Evolutionary conservation across 1,139 yeast genomes (phyloP).

Genomic region (Diutina neorugosa): DNA sequence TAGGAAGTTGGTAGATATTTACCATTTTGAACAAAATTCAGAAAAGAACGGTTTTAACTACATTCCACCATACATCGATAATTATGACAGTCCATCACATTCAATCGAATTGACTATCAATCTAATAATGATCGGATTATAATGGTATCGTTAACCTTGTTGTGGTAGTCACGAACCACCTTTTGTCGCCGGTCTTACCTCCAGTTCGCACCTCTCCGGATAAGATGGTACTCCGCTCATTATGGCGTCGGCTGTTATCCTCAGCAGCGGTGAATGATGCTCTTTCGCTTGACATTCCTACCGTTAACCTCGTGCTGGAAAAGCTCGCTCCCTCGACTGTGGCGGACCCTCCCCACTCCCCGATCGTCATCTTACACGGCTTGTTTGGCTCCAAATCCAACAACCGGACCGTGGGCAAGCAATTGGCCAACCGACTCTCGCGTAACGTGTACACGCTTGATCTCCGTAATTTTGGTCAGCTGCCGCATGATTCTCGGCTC

Average conservation of each 20-base stretch:
- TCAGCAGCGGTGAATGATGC: background rate
- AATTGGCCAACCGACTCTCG: conserved; percentile 26
- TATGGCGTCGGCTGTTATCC: background rate
- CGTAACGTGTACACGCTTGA: conserved; percentile 61
- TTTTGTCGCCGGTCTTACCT: background rate
- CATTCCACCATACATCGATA: too few species aligned
- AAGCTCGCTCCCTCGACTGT: conserved; percentile 7
- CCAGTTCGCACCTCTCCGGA: background rate
- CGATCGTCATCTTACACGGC: conserved; percentile 77
- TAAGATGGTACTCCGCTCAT: background rate
- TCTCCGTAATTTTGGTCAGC: conserved; percentile 83
- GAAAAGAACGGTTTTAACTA: too few species aligned
- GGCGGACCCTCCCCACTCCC: conserved; percentile 16
- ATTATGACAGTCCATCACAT: too few species aligned
- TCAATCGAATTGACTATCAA: too few species aligned
- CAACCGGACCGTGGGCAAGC: conserved; percentile 61
- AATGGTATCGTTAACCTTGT: too few species aligned
- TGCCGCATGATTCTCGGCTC: conserved; percentile 61
- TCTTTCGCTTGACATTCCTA: background rate
- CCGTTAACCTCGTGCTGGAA: conserved; percentile 7
- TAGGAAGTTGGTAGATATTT: too few species aligned
- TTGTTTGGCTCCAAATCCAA: conserved; percentile 75
- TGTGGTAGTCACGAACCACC: too few species aligned
- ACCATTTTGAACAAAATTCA: too few species aligned
- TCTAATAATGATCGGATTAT: too few species aligned